Evolutionary conservation across 345 rosid genomes (phyloP).

Genomic region (Zanthoxylum bungeanum): DNA sequence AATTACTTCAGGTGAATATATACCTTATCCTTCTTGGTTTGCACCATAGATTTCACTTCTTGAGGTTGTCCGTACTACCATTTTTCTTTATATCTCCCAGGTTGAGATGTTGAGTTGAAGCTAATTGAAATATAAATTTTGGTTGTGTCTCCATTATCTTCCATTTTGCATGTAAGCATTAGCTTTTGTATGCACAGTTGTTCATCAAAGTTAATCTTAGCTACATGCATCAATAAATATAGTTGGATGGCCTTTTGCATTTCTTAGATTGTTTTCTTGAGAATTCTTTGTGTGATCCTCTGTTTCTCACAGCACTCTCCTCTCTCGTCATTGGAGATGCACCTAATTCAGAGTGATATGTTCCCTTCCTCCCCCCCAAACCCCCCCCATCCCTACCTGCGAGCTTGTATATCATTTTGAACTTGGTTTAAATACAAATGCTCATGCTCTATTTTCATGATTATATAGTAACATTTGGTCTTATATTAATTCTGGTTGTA

Average conservation of each 20-base stretch:
- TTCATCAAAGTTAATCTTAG: not conserved
- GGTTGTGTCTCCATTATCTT: not conserved
- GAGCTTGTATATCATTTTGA: not conserved
- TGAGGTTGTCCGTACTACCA: not conserved
- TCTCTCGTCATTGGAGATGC: not conserved
- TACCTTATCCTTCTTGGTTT: not conserved
- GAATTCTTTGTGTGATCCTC: not conserved
- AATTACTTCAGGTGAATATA: conserved; percentile 66
- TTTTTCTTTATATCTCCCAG: not conserved
- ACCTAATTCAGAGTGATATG: not conserved
- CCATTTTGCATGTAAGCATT: not conserved
- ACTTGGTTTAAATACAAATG: not conserved
- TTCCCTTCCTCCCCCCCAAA: not conserved
- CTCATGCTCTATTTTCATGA: not conserved
- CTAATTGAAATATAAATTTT: not conserved
- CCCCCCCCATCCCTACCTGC: too few relatives aligned
- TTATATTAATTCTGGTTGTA: not conserved
- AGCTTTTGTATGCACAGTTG: not conserved
- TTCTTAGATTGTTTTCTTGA: not conserved
- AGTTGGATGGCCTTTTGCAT: not conserved
- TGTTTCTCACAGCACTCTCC: not conserved
- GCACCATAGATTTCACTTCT: not conserved
- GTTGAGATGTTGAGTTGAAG: not conserved
- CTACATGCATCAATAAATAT: not conserved
- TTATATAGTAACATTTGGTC: not conserved